These are phyloP conservation scores for Ophiocordyceps camponoti-saundersi DNA, from an alignment of 2,329 filamentous ascomycete genomes.

Conservation along the genomic window DNA sequence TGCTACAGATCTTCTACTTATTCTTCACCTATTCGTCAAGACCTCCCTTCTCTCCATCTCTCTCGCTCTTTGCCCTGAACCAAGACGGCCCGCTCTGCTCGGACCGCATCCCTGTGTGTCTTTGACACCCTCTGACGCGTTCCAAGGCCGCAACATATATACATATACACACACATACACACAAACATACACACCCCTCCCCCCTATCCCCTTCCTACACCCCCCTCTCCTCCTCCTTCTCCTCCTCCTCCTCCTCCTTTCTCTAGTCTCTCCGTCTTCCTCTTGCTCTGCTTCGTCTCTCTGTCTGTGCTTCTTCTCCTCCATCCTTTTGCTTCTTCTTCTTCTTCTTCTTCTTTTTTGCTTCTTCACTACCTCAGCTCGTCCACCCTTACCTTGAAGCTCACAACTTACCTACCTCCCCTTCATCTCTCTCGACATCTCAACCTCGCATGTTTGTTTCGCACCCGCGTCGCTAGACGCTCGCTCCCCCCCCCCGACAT, in stretches of 20 bases:
- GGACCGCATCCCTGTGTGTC: too few relatives aligned
- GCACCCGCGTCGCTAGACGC: background rate
- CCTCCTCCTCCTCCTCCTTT: background rate
- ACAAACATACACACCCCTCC: background rate
- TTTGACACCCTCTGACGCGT: too few relatives aligned
- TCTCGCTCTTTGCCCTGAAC: too few relatives aligned
- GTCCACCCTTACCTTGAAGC: background rate
- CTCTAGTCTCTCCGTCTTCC: background rate
- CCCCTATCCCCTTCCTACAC: background rate
- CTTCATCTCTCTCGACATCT: background rate
- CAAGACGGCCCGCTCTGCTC: too few relatives aligned
- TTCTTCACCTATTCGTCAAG: too few relatives aligned
- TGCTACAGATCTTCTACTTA: too few relatives aligned
- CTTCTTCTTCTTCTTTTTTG: background rate
- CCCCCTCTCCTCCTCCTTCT: background rate
- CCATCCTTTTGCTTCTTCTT: background rate
- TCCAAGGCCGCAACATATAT: background rate
- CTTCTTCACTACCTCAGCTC: background rate
- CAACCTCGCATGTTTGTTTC: background rate
- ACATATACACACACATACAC: background rate
- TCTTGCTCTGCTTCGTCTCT: background rate
- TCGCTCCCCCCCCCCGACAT: constrained; percentile 3
- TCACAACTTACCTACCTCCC: too few relatives aligned
- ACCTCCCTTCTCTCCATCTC: too few relatives aligned
- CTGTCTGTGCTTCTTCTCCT: too few relatives aligned